These are phyloP conservation scores for Tulasnella calospora DNA, from an alignment of 768 basidiomycete genomes.

Conservation along the genomic window DNA sequence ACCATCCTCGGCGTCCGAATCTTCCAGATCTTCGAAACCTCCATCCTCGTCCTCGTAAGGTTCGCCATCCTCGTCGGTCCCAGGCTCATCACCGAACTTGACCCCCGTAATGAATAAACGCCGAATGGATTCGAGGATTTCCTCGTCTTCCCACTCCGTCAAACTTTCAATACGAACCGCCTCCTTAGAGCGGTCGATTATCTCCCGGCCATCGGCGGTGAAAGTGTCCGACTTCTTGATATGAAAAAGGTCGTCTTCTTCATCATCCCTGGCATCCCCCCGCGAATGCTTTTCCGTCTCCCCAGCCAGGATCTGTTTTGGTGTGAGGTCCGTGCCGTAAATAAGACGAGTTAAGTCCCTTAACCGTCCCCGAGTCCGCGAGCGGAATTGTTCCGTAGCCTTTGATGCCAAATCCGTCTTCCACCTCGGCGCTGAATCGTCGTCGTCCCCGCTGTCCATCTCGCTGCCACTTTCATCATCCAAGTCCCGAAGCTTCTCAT, in stretches of 20 bases:
- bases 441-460: conserved; percentile 39
- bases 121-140: conserved; percentile 78
- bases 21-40: conserved; percentile 43
- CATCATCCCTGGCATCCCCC: conserved; percentile 35
- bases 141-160: conserved; percentile 78
- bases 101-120: conserved; percentile 84
- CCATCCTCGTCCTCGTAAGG: conserved; percentile 41
- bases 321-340: conserved; percentile 64
- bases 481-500: conserved; percentile 45
- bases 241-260: conserved; percentile 72
- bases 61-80: conserved; percentile 39
- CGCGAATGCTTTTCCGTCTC: conserved; percentile 30
- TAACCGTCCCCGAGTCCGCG: conserved; percentile 41
- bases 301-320: conserved; percentile 58
- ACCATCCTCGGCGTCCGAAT: conserved; percentile 32
- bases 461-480: conserved; percentile 42
- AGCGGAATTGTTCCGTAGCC: conserved; percentile 47
- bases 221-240: conserved; percentile 41
- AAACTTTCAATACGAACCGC: conserved; percentile 47
- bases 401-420: conserved; percentile 57
- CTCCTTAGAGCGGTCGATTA: conserved; percentile 67
- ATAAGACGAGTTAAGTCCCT: conserved; percentile 84
- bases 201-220: conserved; percentile 42
- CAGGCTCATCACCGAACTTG: conserved; percentile 38
- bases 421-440: conserved; percentile 62